These are phyloP conservation scores for Coprinellus aureogranulatus DNA, from an alignment of 768 basidiomycete species.

Conservation along the genomic window DNA sequence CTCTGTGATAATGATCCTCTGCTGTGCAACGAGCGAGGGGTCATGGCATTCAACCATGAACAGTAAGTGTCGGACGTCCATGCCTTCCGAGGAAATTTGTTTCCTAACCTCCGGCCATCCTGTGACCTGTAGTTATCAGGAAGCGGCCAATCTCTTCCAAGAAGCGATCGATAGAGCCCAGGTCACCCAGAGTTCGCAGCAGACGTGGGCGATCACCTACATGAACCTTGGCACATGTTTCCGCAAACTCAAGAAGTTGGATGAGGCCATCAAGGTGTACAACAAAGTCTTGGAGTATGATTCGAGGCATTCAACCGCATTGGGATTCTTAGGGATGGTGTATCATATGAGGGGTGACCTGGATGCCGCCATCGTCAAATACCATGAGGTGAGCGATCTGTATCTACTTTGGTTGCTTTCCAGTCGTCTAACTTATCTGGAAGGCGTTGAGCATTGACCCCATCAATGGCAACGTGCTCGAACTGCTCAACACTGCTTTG, in stretches of 20 bases:
- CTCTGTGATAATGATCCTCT: constrained; percentile 90
- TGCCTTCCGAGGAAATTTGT: no score
- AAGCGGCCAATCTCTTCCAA: constrained; percentile 69
- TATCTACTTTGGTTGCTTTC: neutral
- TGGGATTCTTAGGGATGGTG: constrained; percentile 88
- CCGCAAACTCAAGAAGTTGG: constrained; percentile 69
- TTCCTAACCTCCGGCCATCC: no score
- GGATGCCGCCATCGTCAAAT: constrained; percentile 82
- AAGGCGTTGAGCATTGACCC: constrained; percentile 81
- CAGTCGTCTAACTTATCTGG: constrained; percentile 3
- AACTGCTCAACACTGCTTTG: constrained; percentile 77
- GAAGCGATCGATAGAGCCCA: constrained; percentile 78
- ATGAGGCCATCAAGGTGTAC: constrained; percentile 73
- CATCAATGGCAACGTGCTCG: constrained; percentile 76
- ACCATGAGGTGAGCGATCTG: constrained; percentile 73
- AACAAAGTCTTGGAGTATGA: constrained; percentile 82
- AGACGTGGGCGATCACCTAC: constrained; percentile 86
- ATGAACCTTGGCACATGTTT: constrained; percentile 90
- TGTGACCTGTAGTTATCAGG: constrained; percentile 57
- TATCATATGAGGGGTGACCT: constrained; percentile 71
- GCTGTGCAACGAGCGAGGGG: constrained; percentile 88
- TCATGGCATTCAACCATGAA: constrained; percentile 85
- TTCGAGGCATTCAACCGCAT: constrained; percentile 75
- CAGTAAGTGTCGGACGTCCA: constrained; percentile 66
- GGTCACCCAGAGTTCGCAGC: constrained; percentile 80